Conservation (phyloP, 208 protist species). For the Phytomonas sp. region DNA sequence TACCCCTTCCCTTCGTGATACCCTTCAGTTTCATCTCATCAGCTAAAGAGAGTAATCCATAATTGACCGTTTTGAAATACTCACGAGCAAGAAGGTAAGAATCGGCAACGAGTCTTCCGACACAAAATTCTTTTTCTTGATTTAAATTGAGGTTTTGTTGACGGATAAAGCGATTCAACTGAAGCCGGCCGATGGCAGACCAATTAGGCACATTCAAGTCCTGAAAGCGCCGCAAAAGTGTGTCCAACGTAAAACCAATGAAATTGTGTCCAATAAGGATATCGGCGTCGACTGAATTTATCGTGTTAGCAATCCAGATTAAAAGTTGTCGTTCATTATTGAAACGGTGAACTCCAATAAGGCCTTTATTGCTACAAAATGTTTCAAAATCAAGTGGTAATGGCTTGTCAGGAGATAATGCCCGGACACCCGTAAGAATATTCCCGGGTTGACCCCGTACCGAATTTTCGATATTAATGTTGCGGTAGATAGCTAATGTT, state of each 20-base stretch:
- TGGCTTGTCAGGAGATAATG: slow-evolving; percentile 19
- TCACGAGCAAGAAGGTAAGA: slow-evolving; percentile 91
- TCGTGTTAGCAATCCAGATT: slow-evolving; percentile 55
- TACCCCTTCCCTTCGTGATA: slow-evolving; percentile 38
- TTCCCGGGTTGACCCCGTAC: slow-evolving; percentile 29
- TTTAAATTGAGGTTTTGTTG: slow-evolving; percentile 17
- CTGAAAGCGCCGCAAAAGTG: slow-evolving; percentile 92
- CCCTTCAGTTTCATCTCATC: slow-evolving; percentile 66
- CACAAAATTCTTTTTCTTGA: slow-evolving; percentile 80
- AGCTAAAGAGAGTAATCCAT: slow-evolving; percentile 77
- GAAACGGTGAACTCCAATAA: slow-evolving; percentile 45
- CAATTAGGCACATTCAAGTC: slow-evolving; percentile 83
- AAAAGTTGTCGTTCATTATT: slow-evolving; percentile 78
- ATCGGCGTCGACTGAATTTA: slow-evolving; percentile 91
- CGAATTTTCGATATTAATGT: slow-evolving; percentile 66
- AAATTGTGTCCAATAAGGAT: slow-evolving; percentile 96
- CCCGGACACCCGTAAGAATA: slow-evolving; percentile 54
- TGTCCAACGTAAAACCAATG: slow-evolving; percentile 94
- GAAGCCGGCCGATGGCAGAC: slow-evolving; percentile 86
- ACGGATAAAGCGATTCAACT: slow-evolving; percentile 74
- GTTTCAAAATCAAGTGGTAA: slow-evolving; percentile 78
- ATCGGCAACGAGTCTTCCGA: slow-evolving; percentile 93
- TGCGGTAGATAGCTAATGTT: slow-evolving; percentile 70
- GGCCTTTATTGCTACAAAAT: slow-evolving; percentile 58
- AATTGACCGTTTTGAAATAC: slow-evolving; percentile 88